phyloP scores from a whole-genome alignment of 768 basidiomycete species.

The Pulveroboletus sp. region DNA sequence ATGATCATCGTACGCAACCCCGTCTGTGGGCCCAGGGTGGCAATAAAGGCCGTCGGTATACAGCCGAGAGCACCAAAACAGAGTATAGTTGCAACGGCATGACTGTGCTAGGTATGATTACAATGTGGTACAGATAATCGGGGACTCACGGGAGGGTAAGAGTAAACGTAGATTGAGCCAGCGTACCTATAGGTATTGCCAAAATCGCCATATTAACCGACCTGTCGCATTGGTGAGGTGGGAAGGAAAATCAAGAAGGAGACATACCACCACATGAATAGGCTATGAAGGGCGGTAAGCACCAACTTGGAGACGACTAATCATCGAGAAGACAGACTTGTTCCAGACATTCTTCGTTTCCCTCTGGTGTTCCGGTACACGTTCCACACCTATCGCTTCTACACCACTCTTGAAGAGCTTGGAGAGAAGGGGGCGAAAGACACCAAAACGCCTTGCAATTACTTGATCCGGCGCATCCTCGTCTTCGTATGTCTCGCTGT shows the following conservation, averaged over 20 bases:
- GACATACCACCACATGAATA: conserved; percentile 43
- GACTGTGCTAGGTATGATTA: conserved; percentile 25
- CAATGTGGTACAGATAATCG: background rate
- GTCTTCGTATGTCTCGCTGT: too few species aligned
- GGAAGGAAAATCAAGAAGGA: background rate
- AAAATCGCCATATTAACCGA: conserved; percentile 46
- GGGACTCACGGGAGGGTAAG: conserved; percentile 41
- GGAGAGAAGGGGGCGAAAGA: too few species aligned
- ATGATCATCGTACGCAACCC: conserved; percentile 55
- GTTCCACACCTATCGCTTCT: too few species aligned
- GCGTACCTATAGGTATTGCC: conserved; percentile 46
- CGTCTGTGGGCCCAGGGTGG: conserved; percentile 49
- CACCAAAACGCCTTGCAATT: too few species aligned
- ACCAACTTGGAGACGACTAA: too few species aligned
- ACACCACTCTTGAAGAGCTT: too few species aligned
- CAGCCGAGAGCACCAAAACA: conserved; percentile 21
- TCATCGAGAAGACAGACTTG: too few species aligned
- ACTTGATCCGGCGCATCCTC: too few species aligned
- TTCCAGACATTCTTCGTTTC: too few species aligned
- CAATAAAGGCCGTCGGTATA: conserved; percentile 46
- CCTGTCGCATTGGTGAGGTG: conserved; percentile 23
- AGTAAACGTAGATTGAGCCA: conserved; percentile 46
- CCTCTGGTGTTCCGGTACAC: too few species aligned
- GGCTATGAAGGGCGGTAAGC: conserved; percentile 17
- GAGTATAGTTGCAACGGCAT: conserved; percentile 41